Evolutionary conservation across 768 basidiomycete species (phyloP).

Genomic region (Tricholoma furcatifolium): DNA sequence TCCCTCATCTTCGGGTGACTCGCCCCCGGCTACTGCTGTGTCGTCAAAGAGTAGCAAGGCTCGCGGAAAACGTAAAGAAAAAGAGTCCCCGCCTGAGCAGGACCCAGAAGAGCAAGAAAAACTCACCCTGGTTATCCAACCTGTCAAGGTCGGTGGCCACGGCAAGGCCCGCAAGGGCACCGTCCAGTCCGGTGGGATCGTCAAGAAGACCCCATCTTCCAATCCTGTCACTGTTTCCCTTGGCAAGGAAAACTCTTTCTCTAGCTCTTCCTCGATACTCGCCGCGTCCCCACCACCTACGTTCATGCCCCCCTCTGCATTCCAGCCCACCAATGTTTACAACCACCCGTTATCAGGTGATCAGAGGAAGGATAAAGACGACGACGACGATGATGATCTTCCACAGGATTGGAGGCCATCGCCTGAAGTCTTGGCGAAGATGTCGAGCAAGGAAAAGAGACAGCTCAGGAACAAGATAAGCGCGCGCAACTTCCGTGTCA

Average conservation of each 20-base stretch:
- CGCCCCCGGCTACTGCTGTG: constrained; percentile 11
- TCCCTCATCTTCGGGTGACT: constrained; percentile 8
- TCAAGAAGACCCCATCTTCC: constrained; percentile 47
- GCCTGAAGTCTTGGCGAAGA: constrained; percentile 93
- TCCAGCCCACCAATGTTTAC: constrained; percentile 18
- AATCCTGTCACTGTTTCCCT: constrained; percentile 19
- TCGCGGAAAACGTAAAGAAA: constrained; percentile 11
- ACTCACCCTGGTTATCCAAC: constrained; percentile 47
- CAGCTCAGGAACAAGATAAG: constrained; percentile 97
- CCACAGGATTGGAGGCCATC: constrained; percentile 83
- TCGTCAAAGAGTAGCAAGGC: constrained; percentile 5
- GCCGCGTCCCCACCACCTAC: constrained; percentile 15
- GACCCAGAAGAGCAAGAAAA: constrained; percentile 31
- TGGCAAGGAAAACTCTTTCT: constrained; percentile 30
- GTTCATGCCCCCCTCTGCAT: constrained; percentile 15
- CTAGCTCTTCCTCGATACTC: constrained; percentile 20
- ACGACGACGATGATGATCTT: constrained; percentile 51
- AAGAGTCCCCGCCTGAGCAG: constrained; percentile 9
- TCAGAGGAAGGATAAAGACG: constrained; percentile 20
- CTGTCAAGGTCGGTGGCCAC: constrained; percentile 58
- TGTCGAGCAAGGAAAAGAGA: constrained; percentile 93
- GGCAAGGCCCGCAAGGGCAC: constrained; percentile 64
- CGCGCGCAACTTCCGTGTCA: constrained; percentile 91
- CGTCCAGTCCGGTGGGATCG: constrained; percentile 71
- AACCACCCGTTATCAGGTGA: neutral